Base-by-base conservation (phyloP, 331 rosid genomes). In the Cydonia oblonga region DNA sequence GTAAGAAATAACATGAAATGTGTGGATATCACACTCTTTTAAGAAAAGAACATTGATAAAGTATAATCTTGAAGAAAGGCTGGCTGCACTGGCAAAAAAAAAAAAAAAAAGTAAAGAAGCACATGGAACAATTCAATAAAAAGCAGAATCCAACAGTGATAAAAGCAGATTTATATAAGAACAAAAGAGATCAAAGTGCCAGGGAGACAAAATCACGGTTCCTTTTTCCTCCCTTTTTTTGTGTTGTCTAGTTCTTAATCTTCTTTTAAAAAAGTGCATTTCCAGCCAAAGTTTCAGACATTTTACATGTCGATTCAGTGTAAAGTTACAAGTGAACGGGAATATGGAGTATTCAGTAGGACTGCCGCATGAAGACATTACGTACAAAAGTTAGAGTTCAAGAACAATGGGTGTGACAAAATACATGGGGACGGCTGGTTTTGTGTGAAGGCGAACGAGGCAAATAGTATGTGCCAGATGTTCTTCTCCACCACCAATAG, bases 201-300 rank as follows among this genome's bases (percentile, higher is more conserved):
- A 38, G 42, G 42, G 42, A 38, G 42, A 38, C 42, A 38, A 38
- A 38, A 38, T 38, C 42, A 38, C 42, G 42, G 42, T 38, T 38
- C 42, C 3, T 38, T 38, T 38, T 38, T 38, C 4, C 42, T 38
- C 42, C 13, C 42, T 38, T 38, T 38, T 35, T 38, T 38, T 38
- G 42, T 38, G 42, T 38, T 38, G 42, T 38, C 42, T 38, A 0
- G 42, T 38, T 38, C 42, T 9, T 38, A 38, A 38, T 38, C 13
- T 42, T 78, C 69, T 82, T 80, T 75, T 64, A 42, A 28, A 62
- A 82, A 76, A 79, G 84, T 68, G 74, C 77, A 70, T 79, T 75
- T 72, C 76, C 35, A 54, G 64, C 33, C 69, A 77, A 77, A 80
- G 80, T 56, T 35, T 57, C 19, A 19, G 66, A 67, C 53, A 65